These are phyloP conservation scores for Russula sp. DNA, from an alignment of 768 basidiomycete species.

Conservation along the genomic window DNA sequence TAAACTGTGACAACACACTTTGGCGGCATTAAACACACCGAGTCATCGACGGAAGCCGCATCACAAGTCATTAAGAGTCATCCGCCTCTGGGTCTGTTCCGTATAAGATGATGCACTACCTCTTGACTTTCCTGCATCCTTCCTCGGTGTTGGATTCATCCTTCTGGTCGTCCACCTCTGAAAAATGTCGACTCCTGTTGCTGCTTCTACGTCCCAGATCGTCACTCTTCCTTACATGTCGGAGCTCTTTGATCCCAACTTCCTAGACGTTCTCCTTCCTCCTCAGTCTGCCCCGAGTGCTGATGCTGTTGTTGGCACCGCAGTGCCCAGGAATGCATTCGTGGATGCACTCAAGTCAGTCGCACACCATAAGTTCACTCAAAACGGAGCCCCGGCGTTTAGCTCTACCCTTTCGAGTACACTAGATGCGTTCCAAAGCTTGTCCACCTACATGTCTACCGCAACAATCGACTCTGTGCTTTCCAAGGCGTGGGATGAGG, in stretches of 20 bases:
- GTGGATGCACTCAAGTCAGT: conserved; percentile 45
- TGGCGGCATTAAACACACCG: too few species aligned
- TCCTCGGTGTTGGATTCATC: neutral
- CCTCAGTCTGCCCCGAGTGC: neutral
- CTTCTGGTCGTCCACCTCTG: neutral
- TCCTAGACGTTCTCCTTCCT: conserved; percentile 52
- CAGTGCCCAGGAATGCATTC: conserved; percentile 37
- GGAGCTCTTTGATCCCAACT: conserved; percentile 50
- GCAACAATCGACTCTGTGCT: conserved; percentile 33
- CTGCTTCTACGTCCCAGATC: conserved; percentile 33
- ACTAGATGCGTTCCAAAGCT: conserved; percentile 50
- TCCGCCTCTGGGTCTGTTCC: neutral
- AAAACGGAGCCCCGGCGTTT: conserved; percentile 45
- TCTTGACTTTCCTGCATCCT: neutral
- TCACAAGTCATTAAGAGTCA: neutral
- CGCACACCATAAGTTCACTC: conserved; percentile 40
- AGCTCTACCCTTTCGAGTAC: conserved; percentile 43
- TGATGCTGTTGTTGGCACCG: neutral
- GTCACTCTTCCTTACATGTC: conserved; percentile 49
- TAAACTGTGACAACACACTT: too few species aligned
- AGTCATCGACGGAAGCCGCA: too few species aligned
- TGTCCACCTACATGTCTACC: conserved; percentile 28
- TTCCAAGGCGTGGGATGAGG: conserved; percentile 47
- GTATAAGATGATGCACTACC: neutral
- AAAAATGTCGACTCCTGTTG: conserved; percentile 14